Conservation (phyloP, 2,329 filamentous ascomycete genomes). For the Colletotrichum salicis region DNA sequence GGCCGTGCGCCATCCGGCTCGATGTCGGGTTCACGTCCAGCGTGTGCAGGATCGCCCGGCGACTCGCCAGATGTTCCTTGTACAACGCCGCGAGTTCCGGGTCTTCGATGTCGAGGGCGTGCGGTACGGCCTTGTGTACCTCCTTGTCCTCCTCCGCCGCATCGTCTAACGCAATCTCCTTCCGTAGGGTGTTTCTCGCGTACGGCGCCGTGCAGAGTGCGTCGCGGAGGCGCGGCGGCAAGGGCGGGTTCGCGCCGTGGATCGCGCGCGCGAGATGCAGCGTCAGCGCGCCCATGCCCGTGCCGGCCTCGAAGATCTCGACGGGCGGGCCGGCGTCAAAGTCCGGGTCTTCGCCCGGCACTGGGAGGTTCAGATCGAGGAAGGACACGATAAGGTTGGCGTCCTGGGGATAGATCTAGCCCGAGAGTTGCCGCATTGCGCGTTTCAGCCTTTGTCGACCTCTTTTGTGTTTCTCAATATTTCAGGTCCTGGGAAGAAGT, state of each 20-base stretch:
- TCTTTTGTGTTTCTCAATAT: background rate
- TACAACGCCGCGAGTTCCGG: constrained; percentile 45
- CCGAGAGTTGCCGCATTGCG: background rate
- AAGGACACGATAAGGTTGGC: constrained; percentile 80
- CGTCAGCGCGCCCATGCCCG: constrained; percentile 84
- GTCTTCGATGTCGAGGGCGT: constrained; percentile 37
- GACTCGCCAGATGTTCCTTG: constrained; percentile 58
- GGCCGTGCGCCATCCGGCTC: constrained; percentile 70
- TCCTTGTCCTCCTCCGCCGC: constrained; percentile 23
- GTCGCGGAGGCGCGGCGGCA: constrained; percentile 54
- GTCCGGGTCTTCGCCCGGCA: constrained; percentile 46
- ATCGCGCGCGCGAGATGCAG: constrained; percentile 80
- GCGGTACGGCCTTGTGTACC: constrained; percentile 19
- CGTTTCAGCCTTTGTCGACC: constrained; percentile 12
- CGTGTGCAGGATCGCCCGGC: constrained; percentile 79
- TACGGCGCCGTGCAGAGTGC: constrained; percentile 36
- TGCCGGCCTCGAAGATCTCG: constrained; percentile 86
- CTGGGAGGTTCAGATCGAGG: constrained; percentile 75
- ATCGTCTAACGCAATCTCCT: constrained; percentile 28
- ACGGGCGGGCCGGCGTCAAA: constrained; percentile 58
- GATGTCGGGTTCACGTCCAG: constrained; percentile 73
- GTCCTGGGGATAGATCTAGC: constrained; percentile 73
- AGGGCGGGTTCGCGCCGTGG: constrained; percentile 74
- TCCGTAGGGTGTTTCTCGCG: constrained; percentile 23
- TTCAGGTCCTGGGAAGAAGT: background rate